These are phyloP conservation scores for Trichoderma sp. DNA, from an alignment of 2,329 filamentous ascomycete species.

Conservation along the genomic window DNA sequence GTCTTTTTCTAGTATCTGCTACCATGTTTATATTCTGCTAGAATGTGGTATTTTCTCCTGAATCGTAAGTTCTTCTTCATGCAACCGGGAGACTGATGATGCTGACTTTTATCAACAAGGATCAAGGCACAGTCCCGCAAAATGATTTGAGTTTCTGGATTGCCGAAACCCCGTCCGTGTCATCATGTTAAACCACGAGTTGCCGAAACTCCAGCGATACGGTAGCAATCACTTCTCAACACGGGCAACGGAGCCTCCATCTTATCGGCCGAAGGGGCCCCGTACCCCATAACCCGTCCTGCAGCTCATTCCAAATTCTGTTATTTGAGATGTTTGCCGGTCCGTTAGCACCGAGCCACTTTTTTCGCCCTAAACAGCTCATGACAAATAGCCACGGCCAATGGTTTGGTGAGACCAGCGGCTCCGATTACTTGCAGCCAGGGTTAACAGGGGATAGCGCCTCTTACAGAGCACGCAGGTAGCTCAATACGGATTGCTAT, in stretches of 20 bases:
- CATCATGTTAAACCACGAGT: neutral
- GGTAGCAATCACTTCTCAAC: neutral
- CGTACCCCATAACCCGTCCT: neutral
- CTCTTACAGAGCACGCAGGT: neutral
- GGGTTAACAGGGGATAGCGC: neutral
- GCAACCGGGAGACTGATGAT: neutral
- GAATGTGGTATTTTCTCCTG: neutral
- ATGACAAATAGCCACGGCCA: conserved; percentile 15
- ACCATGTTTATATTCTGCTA: too few relatives aligned
- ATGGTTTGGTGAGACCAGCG: neutral
- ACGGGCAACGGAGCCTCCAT: neutral
- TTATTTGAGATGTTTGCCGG: neutral
- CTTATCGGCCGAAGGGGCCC: neutral
- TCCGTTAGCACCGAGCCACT: neutral
- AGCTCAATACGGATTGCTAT: neutral
- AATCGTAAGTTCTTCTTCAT: neutral
- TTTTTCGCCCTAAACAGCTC: neutral
- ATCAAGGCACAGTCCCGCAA: neutral
- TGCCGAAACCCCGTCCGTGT: neutral
- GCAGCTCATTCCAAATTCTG: conserved; percentile 23
- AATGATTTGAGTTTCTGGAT: conserved; percentile 18
- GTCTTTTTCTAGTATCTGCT: too few relatives aligned
- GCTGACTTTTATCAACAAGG: conserved; percentile 8
- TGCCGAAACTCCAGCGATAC: neutral
- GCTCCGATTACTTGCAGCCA: neutral